Conservation (phyloP, 2,329 filamentous ascomycete genomes). For the Fusarium scirpi region DNA sequence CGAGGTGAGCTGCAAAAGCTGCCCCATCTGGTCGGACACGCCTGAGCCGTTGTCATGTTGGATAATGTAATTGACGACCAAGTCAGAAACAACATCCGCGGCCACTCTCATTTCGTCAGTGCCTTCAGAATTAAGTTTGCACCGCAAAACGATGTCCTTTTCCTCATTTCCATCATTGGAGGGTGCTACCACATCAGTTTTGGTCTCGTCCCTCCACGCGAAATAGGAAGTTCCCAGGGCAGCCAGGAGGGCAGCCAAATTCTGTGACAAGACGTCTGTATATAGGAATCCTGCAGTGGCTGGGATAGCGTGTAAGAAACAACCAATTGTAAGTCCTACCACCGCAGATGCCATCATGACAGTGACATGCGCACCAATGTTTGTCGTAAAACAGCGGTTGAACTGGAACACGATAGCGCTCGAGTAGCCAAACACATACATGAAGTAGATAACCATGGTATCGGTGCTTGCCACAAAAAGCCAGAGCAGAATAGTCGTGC, state of each 20-base stretch:
- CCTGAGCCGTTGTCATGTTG: not conserved
- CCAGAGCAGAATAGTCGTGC: not conserved
- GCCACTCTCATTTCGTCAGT: not conserved
- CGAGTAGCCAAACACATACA: slow-evolving; percentile 3
- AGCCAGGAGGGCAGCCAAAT: not conserved
- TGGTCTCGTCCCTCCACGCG: not conserved
- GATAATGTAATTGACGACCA: not conserved
- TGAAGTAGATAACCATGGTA: not conserved
- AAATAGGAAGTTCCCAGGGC: not conserved
- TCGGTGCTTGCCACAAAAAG: not conserved
- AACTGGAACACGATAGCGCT: slow-evolving; percentile 1
- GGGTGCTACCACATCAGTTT: not conserved
- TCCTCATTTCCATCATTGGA: not conserved
- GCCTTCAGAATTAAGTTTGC: not conserved
- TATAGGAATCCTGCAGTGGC: not conserved
- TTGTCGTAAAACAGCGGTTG: slow-evolving; percentile 6
- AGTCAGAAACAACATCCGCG: not conserved
- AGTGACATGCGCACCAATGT: not conserved
- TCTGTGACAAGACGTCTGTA: slow-evolving; percentile 1
- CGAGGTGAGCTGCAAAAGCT: not conserved
- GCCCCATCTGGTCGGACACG: not conserved
- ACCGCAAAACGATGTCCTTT: not conserved
- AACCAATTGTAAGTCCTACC: not conserved
- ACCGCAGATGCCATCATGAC: not conserved
- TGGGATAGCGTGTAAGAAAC: slow-evolving; percentile 1